Conservation (phyloP, 2,329 filamentous ascomycete genomes). For the Fusarium chuoi region DNA sequence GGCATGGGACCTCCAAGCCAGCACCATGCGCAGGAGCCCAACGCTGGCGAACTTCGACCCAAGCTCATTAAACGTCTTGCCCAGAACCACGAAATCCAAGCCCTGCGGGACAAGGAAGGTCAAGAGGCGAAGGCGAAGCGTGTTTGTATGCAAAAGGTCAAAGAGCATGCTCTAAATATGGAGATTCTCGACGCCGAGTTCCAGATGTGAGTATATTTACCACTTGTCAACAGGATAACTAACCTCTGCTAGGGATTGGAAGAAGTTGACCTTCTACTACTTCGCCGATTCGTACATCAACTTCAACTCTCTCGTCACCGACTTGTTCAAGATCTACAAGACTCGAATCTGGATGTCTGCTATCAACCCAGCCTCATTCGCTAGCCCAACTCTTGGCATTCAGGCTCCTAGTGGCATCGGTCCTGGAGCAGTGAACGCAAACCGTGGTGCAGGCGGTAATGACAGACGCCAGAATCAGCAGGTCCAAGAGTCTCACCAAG, state of each 20-base stretch:
- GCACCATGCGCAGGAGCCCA: constrained; percentile 77
- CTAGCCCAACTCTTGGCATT: constrained; percentile 77
- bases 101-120: constrained; percentile 92
- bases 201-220: constrained; percentile 80
- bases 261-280: constrained; percentile 99
- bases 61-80: constrained; percentile 97
- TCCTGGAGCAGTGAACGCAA: constrained; percentile 71
- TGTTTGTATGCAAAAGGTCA: constrained; percentile 95
- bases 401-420: constrained; percentile 75
- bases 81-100: constrained; percentile 88
- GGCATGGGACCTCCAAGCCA: constrained; percentile 81
- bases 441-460: constrained; percentile 54
- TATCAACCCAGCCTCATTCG: constrained; percentile 96
- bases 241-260: constrained; percentile 80
- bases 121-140: constrained; percentile 98
- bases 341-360: constrained; percentile 99
- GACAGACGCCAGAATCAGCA: constrained; percentile 64
- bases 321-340: constrained; percentile 99
- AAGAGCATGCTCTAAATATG: constrained; percentile 95
- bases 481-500: constrained; percentile 47
- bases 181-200: constrained; percentile 99
- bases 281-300: constrained; percentile 99
- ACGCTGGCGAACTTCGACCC: constrained; percentile 82
- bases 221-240: not conserved
- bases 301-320: constrained; percentile 96